Percentiles rank a stretch among this genome's conserved stretches.
Evolutionary conservation across 345 rosid species (phyloP).

Genomic region (Eucalyptus globulus): DNA sequence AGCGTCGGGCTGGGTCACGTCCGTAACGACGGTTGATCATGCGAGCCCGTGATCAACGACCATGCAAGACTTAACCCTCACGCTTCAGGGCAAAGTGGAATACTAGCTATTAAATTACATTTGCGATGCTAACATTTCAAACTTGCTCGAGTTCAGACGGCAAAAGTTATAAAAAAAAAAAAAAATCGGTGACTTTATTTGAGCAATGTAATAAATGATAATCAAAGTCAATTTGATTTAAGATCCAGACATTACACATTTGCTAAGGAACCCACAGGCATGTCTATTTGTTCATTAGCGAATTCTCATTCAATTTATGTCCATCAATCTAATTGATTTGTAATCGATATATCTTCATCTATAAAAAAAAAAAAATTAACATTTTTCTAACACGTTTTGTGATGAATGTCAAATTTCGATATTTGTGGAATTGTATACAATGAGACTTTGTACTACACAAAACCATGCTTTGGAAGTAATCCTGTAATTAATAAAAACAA

Average conservation of each 20-base stretch:
- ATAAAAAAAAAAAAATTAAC: accelerated
- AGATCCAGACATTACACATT: accelerated
- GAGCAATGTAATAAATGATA: accelerated
- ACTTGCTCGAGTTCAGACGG: not conserved
- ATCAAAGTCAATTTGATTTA: accelerated
- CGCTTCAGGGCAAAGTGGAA: not conserved
- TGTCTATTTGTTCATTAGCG: accelerated
- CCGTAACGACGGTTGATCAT: not conserved
- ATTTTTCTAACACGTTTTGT: not conserved
- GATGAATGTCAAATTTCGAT: not conserved
- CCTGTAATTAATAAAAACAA: not conserved
- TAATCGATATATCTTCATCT: accelerated
- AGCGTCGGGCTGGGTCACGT: not conserved
- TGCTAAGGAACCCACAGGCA: not conserved
- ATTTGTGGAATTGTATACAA: accelerated
- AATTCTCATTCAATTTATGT: not conserved
- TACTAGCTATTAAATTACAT: not conserved
- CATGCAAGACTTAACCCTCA: not conserved
- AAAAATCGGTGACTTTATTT: accelerated
- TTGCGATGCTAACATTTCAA: not conserved
- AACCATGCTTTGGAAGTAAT: not conserved
- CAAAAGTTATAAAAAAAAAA: not conserved
- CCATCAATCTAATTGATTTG: not conserved
- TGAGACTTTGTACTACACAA: not conserved
- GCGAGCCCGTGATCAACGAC: not conserved